Evolutionary conservation across 495 filamentous ascomycete species (phyloP), one percentile per base, ranked within the genome.

Genomic region (Xylaria grammica): DNA sequence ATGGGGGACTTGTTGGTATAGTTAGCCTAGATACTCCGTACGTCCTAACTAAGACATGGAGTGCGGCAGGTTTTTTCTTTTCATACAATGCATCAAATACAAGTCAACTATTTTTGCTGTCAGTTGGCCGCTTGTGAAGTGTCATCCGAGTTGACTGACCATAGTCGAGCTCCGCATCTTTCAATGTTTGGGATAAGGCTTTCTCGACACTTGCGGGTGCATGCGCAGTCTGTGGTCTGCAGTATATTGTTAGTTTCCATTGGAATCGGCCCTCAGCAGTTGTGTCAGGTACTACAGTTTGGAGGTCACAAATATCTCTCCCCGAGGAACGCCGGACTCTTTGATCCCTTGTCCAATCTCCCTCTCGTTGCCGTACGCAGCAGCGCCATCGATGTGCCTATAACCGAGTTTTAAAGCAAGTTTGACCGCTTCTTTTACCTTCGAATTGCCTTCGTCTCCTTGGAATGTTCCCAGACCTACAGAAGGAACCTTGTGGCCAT

Each of bases 301-400:
- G 17, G 76, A 72, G 4, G 77, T 76, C 26, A 79, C 72, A 42
- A 75, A 80, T 3, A 80, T 67, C 50, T 81, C 70, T 22, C 74
- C 65, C 22, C 78, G 58, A 6, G 66, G 62, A 45, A 77, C 66
- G 1, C 75, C 70, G 10, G 68, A 69, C 57, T 77, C 77, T 20
- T 73, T 74, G 65, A 79, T 79, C 10, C 71, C 77, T 56, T 71
- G 72, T 0, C 77, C 79, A 56, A 80, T 71, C 29, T 78, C 77
- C 20, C 62, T 69, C 60, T 81, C 79, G 48, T 78, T 81, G 9
- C 73, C 70, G 34, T 82, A 81, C 4, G 74, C 67, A 57, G 71
- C 67, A 19, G 79, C 78, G 11, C 69, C 70, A 52, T 81, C 78
- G 24, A 81, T 74, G 40, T 80, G 77, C 19, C 74, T 68, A 63